phyloP scores from a whole-genome alignment of 768 basidiomycete species.

The Lentinula lateritia region DNA sequence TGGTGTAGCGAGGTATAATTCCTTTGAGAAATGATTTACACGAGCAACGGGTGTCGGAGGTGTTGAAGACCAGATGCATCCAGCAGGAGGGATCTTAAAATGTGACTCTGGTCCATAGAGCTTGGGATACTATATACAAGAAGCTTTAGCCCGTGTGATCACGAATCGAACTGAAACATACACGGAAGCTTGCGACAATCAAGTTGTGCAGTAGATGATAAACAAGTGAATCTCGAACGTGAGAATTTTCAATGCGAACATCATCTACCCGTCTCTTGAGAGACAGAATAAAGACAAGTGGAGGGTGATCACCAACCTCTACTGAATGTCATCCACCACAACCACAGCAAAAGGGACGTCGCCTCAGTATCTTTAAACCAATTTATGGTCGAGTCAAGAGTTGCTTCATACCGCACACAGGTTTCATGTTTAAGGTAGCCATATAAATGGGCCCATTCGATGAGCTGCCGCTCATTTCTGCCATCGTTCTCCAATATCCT shows the following conservation, averaged over 20 bases:
- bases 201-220: slow-evolving; percentile 30
- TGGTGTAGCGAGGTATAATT: slow-evolving; percentile 35
- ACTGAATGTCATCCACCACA: slow-evolving; percentile 40
- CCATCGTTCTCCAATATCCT: slow-evolving; percentile 47
- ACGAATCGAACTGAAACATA: slow-evolving; percentile 13
- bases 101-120: slow-evolving; percentile 37
- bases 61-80: slow-evolving; percentile 21
- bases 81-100: slow-evolving; percentile 34
- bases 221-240: slow-evolving; percentile 19
- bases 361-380: slow-evolving; percentile 27
- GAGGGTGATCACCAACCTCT: slow-evolving; percentile 23
- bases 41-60: slow-evolving; percentile 24
- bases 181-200: slow-evolving; percentile 35
- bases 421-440: slow-evolving; percentile 18
- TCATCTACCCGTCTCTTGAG: slow-evolving; percentile 21
- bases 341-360: slow-evolving; percentile 36
- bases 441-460: slow-evolving; percentile 33
- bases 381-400: slow-evolving; percentile 3
- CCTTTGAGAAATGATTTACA: slow-evolving; percentile 34
- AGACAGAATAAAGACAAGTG: slow-evolving; percentile 6
- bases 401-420: slow-evolving; percentile 4
- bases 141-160: neutral
- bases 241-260: slow-evolving; percentile 22
- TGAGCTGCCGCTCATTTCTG: slow-evolving; percentile 36
- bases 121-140: slow-evolving; percentile 31